Evolutionary conservation across 228 moss, liverwort and hornwort species (phyloP), one percentile per base, ranked within the genome.

Genomic region (Sphagnum magellanicum): DNA sequence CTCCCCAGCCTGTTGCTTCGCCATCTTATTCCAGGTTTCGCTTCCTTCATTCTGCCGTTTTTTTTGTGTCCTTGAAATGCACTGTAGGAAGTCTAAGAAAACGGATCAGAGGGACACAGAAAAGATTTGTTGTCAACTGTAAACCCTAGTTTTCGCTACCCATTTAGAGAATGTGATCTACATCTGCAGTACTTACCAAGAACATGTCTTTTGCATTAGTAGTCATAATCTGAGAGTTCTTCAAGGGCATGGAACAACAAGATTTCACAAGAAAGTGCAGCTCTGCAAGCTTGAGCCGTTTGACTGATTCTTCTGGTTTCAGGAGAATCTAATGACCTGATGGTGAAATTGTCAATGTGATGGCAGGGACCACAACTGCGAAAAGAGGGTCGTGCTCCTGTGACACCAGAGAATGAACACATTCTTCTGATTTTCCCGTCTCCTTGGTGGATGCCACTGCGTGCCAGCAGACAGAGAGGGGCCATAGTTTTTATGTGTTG

Each of bases 371-470:
- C 73, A 73, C 80, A 78, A 9, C 73, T 78, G 9, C 61, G 16
- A 65, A 48, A 14, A 68, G 75, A 78, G 63, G 78, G 81, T 49
- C 73, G 75, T 63, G 47, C 78, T 73, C 80, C 74, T 17, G 59
- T 80, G 2, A 69, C 69, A 5, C 65, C 62, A 50, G 78, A 71
- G 64, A 78, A 58, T 15, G 52, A 61, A 47, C 51, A 66, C 8
- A 64, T 67, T 7, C 48, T 64, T 14, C 66, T 81, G 74, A 78
- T 50, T 71, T 84, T 14, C 84, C 70, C 5, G 4, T 8, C 55
- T 55, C 55, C 8, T 12, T 55, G 55, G 55, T 12, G 12, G 12
- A 55, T 55, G 1, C 55, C 8, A 12, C 12, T 55, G 9, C 0
- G 16, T 0, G 63, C 2, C 51, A 52, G 8, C 60, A 72, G 6